Conservation (phyloP, 306 rosid species). For the Erythrophleum fordii region DNA sequence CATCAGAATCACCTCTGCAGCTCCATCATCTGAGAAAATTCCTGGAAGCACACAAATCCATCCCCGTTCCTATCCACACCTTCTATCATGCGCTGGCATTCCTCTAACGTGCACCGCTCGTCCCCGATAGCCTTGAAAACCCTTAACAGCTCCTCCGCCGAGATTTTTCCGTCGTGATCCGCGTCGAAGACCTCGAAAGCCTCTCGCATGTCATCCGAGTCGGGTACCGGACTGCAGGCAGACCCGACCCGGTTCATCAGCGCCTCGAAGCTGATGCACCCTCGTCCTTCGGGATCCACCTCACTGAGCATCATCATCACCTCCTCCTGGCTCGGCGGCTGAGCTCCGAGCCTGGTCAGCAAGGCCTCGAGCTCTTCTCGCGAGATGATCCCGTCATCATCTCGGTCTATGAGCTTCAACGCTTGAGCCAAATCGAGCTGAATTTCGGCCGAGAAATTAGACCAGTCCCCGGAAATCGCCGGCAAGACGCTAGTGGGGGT, state of each 20-base stretch:
- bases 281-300: slow-evolving; percentile 53
- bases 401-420: slow-evolving; percentile 61
- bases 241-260: slow-evolving; percentile 60
- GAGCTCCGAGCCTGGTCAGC: slow-evolving; percentile 57
- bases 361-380: slow-evolving; percentile 65
- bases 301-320: slow-evolving; percentile 69
- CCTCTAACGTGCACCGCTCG: slow-evolving; percentile 88
- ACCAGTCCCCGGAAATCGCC: slow-evolving; percentile 51
- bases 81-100: slow-evolving; percentile 88
- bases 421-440: slow-evolving; percentile 56
- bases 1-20: slow-evolving; percentile 51
- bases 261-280: slow-evolving; percentile 55
- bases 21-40: slow-evolving; percentile 89
- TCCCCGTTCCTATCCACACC: slow-evolving; percentile 74
- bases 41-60: slow-evolving; percentile 90
- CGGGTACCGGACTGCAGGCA: slow-evolving; percentile 28
- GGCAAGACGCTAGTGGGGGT: slow-evolving; percentile 88
- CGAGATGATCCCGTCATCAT: slow-evolving; percentile 63
- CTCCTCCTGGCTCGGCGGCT: slow-evolving; percentile 56
- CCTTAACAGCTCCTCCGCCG: slow-evolving; percentile 80
- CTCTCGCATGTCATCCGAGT: slow-evolving; percentile 58
- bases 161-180: slow-evolving; percentile 80
- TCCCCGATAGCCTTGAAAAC: slow-evolving; percentile 72
- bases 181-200: slow-evolving; percentile 74
- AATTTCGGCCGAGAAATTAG: slow-evolving; percentile 33